A percentile compares a stretch with the other conserved stretches of the same genome.
These are phyloP conservation scores for Tephrocybe sp. DNA, from an alignment of 768 basidiomycete species.

Conservation along the genomic window DNA sequence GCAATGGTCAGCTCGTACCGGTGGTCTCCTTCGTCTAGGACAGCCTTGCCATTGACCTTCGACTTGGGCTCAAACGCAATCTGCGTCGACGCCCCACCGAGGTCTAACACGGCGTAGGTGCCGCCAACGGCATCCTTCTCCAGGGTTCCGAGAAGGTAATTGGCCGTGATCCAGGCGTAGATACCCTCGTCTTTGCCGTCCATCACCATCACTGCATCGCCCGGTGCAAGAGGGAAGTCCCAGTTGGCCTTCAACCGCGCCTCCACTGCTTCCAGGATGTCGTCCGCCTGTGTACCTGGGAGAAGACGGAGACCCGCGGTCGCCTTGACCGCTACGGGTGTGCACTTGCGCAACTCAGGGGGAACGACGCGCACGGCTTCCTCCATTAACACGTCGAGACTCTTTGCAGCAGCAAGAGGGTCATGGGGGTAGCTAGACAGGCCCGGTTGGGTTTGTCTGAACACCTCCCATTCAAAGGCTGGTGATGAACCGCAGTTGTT, in stretches of 20 bases:
- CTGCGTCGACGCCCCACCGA: conserved; percentile 96
- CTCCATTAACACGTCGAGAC: conserved; percentile 77
- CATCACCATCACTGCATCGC: conserved; percentile 83
- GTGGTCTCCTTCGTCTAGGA: conserved; percentile 80
- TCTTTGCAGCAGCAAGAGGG: conserved; percentile 73
- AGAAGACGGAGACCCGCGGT: conserved; percentile 84
- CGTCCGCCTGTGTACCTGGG: conserved; percentile 57
- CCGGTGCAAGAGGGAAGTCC: conserved; percentile 58
- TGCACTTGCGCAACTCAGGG: conserved; percentile 61
- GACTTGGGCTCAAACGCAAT: conserved; percentile 92
- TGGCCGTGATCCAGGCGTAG: conserved; percentile 98
- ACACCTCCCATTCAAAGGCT: conserved; percentile 90
- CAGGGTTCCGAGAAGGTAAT: conserved; percentile 83
- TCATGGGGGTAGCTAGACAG: conserved; percentile 61
- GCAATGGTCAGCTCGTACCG: conserved; percentile 83
- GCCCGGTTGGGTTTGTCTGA: conserved; percentile 80
- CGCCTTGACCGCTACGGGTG: conserved; percentile 90
- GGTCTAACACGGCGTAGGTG: conserved; percentile 86
- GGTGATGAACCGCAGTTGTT: conserved; percentile 81
- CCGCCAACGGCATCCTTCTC: conserved; percentile 13
- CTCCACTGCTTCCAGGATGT: conserved; percentile 77
- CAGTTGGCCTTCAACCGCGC: conserved; percentile 55
- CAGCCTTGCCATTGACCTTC: conserved; percentile 30
- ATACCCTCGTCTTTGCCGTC: conserved; percentile 96
- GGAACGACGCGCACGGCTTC: conserved; percentile 84